Base-by-base conservation (phyloP, 768 basidiomycete genomes). In the Agaricus bisporus region DNA sequence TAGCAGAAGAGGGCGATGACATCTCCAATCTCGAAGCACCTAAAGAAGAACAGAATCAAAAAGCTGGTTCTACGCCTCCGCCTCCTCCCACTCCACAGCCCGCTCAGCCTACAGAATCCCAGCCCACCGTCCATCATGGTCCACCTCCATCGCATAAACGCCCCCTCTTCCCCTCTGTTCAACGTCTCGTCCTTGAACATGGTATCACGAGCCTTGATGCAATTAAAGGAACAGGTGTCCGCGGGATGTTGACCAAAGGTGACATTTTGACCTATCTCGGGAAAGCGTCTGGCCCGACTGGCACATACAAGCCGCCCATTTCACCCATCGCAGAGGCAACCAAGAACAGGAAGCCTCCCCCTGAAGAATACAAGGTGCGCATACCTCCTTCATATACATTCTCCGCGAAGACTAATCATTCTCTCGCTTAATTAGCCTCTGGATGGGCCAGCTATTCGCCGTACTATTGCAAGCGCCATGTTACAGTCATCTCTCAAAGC, bases 1-100 rank as follows among this genome's bases (percentile, higher is more conserved):
- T 98, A 7, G 95, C 92, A 25, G 95, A 99, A 65, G 91, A 95
- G 68, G 95, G 95, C 7, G 95, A 99, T 68, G 90, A 98, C 68
- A 84, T 98, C 55, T 84, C 93, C 49, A 85, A 87, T 63, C 80
- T 98, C 42, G 78, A 91, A 62, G 67, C 73, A 15, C 85, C 89
- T 3, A 70, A 74, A 56, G 75, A 80, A 57, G 71, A 73, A 22
- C 55, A 59, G 7, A 54, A 57, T 11, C 54, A 55, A n/a, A 20
- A 70, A 42, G 58, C 62, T 47, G 43, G 66, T 11, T 48, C 66
- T 35, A 39, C 71, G 10, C 49, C 70, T 35, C 42, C 71, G 10
- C 49, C 70, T 36, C 57, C 71, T 26, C 59, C 71, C 26, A 43
- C 72, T n/a, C 58, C 69, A 48, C 59, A 66, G 41, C 54, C 70